Conservation (phyloP, 2,329 filamentous ascomycete species). For the Spiromastix sp. region DNA sequence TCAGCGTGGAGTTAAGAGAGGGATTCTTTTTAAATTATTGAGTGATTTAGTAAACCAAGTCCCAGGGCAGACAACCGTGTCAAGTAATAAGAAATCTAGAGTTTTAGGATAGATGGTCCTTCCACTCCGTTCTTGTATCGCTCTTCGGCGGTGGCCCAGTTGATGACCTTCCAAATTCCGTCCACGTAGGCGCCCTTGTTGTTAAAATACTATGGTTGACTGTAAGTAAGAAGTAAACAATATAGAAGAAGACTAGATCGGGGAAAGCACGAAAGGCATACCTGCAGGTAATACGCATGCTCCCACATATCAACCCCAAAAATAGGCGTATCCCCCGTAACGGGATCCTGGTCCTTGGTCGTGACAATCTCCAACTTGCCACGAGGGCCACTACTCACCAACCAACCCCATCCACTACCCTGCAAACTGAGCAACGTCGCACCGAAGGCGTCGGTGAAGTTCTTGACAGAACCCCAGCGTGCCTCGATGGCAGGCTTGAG, state of each 20-base stretch:
- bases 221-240: too few relatives aligned
- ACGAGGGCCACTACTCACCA: constrained; percentile 54
- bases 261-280: constrained; percentile 25
- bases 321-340: constrained; percentile 66
- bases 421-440: constrained; percentile 60
- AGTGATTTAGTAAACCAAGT: too few relatives aligned
- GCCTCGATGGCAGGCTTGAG: constrained; percentile 51
- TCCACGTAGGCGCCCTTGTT: constrained; percentile 87
- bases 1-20: too few relatives aligned
- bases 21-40: too few relatives aligned
- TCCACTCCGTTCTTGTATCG: too few relatives aligned
- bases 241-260: not conserved
- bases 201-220: constrained; percentile 62
- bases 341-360: constrained; percentile 78
- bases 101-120: too few relatives aligned
- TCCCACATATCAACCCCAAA: constrained; percentile 89
- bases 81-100: too few relatives aligned
- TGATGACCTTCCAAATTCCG: constrained; percentile 84
- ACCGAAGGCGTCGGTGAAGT: constrained; percentile 57
- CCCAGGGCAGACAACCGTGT: too few relatives aligned
- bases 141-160: constrained; percentile 78
- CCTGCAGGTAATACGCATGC: constrained; percentile 82
- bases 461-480: constrained; percentile 58
- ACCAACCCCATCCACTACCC: constrained; percentile 83
- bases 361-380: constrained; percentile 60